Conservation (phyloP, 1,284 basidiomycete genomes). For the Lentinula novae-zelandiae region DNA sequence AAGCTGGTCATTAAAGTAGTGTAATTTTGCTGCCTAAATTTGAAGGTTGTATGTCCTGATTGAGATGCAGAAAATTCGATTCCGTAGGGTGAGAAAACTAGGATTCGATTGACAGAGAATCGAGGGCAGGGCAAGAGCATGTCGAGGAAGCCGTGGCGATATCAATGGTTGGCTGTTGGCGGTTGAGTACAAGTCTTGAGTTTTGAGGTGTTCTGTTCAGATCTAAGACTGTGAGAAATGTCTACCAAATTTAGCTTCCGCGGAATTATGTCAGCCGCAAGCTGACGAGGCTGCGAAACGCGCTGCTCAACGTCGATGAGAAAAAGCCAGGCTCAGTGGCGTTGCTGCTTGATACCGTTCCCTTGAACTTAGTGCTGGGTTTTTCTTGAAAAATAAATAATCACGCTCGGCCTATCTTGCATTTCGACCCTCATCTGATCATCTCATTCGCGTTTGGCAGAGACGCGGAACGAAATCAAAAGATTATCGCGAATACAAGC, state of each 20-base stretch:
- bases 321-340: not conserved
- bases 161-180: too few species aligned
- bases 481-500: not conserved
- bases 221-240: not conserved
- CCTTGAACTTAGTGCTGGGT: not conserved
- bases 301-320: not conserved
- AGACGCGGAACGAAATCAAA: not conserved
- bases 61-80: too few species aligned
- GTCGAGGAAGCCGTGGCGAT: too few species aligned
- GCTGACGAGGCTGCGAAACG: not conserved
- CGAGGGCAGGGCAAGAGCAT: too few species aligned
- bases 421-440: not conserved
- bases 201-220: too few species aligned
- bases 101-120: too few species aligned
- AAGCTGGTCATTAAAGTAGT: slow-evolving; percentile 71
- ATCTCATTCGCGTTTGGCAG: not conserved
- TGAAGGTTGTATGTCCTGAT: too few species aligned
- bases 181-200: too few species aligned
- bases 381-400: not conserved
- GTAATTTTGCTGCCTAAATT: too few species aligned
- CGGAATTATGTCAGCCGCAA: not conserved
- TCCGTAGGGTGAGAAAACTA: too few species aligned
- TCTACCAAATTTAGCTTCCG: not conserved
- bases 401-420: not conserved
- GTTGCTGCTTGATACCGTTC: not conserved